A percentile compares a stretch with the other conserved stretches of the same genome.
phyloP scores from a whole-genome alignment of 2,329 filamentous ascomycete species.

The Botrytis aclada region DNA sequence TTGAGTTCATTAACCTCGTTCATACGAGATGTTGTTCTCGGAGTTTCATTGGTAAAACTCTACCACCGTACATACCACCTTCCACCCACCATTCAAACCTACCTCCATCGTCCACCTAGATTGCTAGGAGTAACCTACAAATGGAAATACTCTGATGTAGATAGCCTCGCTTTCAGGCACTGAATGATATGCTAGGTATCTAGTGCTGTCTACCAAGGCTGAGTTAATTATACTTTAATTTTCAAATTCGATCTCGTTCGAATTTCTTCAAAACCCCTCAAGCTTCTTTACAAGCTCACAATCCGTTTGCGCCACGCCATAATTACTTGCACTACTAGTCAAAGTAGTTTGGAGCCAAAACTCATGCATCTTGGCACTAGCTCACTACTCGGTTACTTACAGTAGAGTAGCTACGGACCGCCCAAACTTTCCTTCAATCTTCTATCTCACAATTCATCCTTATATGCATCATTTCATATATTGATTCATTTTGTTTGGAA shows the following conservation, averaged over 20 bases:
- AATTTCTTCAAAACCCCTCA: neutral
- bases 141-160: neutral
- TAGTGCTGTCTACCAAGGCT: neutral
- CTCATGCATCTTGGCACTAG: neutral
- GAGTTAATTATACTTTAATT: neutral
- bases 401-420: neutral
- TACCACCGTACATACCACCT: neutral
- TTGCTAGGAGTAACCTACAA: neutral
- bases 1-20: neutral
- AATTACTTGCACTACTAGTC: neutral
- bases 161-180: neutral
- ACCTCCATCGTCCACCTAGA: neutral
- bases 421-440: neutral
- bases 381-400: neutral
- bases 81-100: neutral
- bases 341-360: conserved; percentile 12
- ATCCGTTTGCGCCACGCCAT: neutral
- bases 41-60: neutral
- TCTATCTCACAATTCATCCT: neutral
- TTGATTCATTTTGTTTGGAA: neutral
- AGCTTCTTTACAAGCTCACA: neutral
- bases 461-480: neutral
- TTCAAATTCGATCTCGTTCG: neutral
- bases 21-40: neutral
- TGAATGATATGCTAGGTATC: neutral